Conservation (phyloP, 1,284 basidiomycete genomes). For the Termitomyces sp. region DNA sequence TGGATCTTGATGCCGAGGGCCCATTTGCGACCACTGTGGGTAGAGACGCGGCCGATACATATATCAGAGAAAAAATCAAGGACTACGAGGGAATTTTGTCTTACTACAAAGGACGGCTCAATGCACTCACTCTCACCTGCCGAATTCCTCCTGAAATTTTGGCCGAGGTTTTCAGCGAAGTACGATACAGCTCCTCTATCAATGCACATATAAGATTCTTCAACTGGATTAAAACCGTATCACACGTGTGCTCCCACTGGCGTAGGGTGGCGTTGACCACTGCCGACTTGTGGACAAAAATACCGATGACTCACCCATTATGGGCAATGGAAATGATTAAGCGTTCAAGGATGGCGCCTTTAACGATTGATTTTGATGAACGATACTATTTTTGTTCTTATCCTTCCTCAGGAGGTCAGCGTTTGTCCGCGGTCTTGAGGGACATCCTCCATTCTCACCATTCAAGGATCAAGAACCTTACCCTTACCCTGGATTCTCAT, state of each 20-base stretch:
- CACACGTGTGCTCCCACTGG: slow-evolving; percentile 9
- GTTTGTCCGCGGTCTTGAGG: background rate
- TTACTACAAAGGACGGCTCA: slow-evolving; percentile 2
- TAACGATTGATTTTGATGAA: background rate
- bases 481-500: background rate
- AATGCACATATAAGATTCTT: background rate
- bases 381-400: background rate
- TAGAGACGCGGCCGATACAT: background rate
- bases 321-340: slow-evolving; percentile 10
- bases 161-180: background rate
- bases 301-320: background rate
- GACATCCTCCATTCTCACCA: background rate
- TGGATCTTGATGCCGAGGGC: background rate
- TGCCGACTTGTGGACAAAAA: slow-evolving; percentile 9
- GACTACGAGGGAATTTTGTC: background rate
- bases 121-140: background rate
- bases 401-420: too few species aligned
- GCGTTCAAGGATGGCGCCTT: slow-evolving; percentile 1
- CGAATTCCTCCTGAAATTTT: slow-evolving; percentile 8
- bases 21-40: background rate
- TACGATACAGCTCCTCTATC: background rate
- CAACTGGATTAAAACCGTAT: background rate
- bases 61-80: slow-evolving; percentile 3
- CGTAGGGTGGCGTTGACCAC: slow-evolving; percentile 5
- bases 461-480: background rate